These are phyloP conservation scores for Spirogloea muscicola DNA, from an alignment of 139 green algal genomes.

Conservation along the genomic window DNA sequence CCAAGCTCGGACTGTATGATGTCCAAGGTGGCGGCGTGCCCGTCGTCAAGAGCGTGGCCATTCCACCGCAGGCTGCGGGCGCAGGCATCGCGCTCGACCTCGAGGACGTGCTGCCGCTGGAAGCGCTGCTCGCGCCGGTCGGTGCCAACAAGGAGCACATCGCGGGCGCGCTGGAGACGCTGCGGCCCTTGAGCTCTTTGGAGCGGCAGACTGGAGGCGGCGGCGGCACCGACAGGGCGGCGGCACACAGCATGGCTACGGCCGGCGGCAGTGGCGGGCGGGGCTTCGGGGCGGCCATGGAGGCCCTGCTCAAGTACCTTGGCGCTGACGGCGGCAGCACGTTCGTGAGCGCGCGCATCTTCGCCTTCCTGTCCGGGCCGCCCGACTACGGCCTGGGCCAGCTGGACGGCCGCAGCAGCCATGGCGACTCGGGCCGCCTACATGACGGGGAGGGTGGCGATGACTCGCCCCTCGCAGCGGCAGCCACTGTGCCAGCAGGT, in stretches of 20 bases:
- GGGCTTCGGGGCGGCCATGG: constrained; percentile 65
- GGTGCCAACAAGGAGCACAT: constrained; percentile 60
- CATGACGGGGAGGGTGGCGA: no score
- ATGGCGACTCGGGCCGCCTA: no score
- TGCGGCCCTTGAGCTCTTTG: constrained; percentile 32
- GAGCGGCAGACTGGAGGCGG: constrained; percentile 15
- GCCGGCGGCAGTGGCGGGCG: not conserved
- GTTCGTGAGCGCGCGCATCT: constrained; percentile 48
- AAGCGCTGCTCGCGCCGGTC: constrained; percentile 65
- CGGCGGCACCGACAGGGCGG: not conserved
- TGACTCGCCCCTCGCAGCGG: no score
- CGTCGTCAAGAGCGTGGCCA: constrained; percentile 55
- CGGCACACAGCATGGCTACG: not conserved
- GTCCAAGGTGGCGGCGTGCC: constrained; percentile 44
- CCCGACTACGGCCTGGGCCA: constrained; percentile 62
- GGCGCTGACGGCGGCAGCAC: constrained; percentile 8
- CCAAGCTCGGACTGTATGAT: constrained; percentile 62
- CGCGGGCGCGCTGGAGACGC: constrained; percentile 56
- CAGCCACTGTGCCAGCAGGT: no score
- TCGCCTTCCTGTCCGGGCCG: constrained; percentile 65
- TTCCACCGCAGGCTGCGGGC: constrained; percentile 42
- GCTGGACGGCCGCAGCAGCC: no score
- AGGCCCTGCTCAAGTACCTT: constrained; percentile 74
- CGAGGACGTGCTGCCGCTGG: constrained; percentile 69
- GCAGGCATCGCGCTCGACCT: constrained; percentile 47